Conservation (phyloP, 139 green algal species). For the Spirogloea muscicola region DNA sequence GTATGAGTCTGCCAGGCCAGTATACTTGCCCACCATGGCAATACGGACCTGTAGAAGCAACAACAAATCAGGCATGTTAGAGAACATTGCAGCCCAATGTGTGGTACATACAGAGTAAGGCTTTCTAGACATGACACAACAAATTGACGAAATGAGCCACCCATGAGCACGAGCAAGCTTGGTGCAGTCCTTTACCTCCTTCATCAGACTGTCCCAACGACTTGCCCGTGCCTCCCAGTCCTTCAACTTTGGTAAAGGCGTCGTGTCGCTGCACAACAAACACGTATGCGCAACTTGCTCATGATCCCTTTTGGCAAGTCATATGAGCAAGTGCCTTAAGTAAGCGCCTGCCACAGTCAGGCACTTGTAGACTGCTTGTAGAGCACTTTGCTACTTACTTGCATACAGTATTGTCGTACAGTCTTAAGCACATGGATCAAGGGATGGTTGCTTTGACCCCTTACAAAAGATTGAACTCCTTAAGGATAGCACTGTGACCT, state of each 20-base stretch:
- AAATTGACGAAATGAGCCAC: neutral
- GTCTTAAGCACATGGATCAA: too few relatives aligned
- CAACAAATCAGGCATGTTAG: conserved; percentile 12
- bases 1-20: conserved; percentile 88
- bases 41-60: conserved; percentile 62
- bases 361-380: neutral
- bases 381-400: too few relatives aligned
- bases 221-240: conserved; percentile 31
- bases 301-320: too few relatives aligned
- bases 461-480: neutral
- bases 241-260: neutral
- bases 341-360: neutral
- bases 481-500: neutral
- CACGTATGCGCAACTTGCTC: too few relatives aligned
- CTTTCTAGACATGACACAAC: neutral
- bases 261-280: too few relatives aligned
- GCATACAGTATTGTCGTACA: too few relatives aligned
- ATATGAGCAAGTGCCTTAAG: too few relatives aligned
- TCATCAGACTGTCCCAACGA: conserved; percentile 19
- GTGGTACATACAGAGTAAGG: neutral
- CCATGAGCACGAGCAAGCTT: neutral
- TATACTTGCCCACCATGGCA: conserved; percentile 97
- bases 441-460: neutral
- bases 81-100: conserved; percentile 14
- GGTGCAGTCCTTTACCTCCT: conserved; percentile 17